These are phyloP conservation scores for Aspergillus sp. DNA, from an alignment of 2,329 filamentous ascomycete species.

Conservation along the genomic window DNA sequence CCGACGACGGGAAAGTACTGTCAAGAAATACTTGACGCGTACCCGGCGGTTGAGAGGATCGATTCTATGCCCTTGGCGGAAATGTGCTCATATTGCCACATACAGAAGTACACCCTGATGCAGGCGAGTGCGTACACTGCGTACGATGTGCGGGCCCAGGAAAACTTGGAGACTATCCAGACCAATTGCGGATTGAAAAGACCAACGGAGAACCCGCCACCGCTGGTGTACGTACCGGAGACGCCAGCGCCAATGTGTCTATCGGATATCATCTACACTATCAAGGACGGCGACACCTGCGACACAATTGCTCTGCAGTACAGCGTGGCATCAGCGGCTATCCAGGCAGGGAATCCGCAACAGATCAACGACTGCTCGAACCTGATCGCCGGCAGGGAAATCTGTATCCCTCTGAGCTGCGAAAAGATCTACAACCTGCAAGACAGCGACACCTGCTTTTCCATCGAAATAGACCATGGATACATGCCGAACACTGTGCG, in stretches of 20 bases:
- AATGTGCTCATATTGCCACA: conserved; percentile 22
- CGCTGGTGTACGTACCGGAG: neutral
- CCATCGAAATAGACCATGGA: neutral
- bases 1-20: conserved; percentile 13
- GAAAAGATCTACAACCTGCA: conserved; percentile 2
- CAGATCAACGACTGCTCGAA: conserved; percentile 4
- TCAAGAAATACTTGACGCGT: conserved; percentile 5
- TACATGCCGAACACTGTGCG: neutral
- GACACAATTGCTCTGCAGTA: conserved; percentile 5
- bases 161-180: neutral
- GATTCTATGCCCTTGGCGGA: neutral
- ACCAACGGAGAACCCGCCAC: neutral
- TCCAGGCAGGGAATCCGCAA: conserved; percentile 3
- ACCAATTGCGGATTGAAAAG: neutral
- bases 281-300: conserved; percentile 4
- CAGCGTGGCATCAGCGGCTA: conserved; percentile 10
- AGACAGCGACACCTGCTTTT: conserved; percentile 1
- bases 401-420: conserved; percentile 6
- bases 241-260: conserved; percentile 1
- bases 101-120: conserved; percentile 19
- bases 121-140: conserved; percentile 20
- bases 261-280: neutral
- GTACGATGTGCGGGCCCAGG: conserved; percentile 13
- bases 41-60: neutral
- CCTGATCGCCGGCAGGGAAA: conserved; percentile 1